Evolutionary conservation across 352 stramenopile genomes (phyloP), one percentile per base, ranked within the genome.

Genomic region (Phytophthora lateralis): DNA sequence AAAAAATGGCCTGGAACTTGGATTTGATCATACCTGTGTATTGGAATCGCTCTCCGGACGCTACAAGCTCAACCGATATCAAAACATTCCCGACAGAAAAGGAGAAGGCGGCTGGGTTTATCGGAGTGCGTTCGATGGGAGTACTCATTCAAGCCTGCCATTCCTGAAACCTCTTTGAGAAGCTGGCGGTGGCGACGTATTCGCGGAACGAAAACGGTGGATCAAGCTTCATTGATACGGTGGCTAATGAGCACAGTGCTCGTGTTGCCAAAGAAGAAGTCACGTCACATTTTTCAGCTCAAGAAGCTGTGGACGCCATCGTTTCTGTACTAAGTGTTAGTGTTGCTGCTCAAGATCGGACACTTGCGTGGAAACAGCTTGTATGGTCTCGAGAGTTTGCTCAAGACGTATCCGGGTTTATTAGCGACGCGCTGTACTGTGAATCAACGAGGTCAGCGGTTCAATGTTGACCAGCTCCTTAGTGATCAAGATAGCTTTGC

Each of bases 101-200:
- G 24, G 29, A 49, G 26, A 34, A 30, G 17, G 14, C 24, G 8
- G 44, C 10, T 39, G 55, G 26, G 6, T 30, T 64, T 3, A 3
- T 17, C 37, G 57, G n/a, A 65, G 2, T 48, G 29, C 11, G 61
- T 61, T 30, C 64, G 60, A 30, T 78, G 69, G 65, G 65, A 78
- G 24, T 78, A 73, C 17, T 63, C 60, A 2, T 34, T 78, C 7
- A 44, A 61, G 4, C 20, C 48, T 2, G 60, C 63, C 6, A 60
- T 75, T 8, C 56, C 69, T 2, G 53, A 72, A 71, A 63, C 10
- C n/a, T 78, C 0, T 78, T 73, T 24, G 65, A 75, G 26, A 65
- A 78, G 14, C 55, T 74, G 27, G 60, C 53, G 1, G 69, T 77
- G 8, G 30, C 64, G 34, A 74, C 55, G n/a, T 64, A 64, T 42